phyloP scores from a whole-genome alignment of 208 protist species.

The Trypanosoma vivax region DNA sequence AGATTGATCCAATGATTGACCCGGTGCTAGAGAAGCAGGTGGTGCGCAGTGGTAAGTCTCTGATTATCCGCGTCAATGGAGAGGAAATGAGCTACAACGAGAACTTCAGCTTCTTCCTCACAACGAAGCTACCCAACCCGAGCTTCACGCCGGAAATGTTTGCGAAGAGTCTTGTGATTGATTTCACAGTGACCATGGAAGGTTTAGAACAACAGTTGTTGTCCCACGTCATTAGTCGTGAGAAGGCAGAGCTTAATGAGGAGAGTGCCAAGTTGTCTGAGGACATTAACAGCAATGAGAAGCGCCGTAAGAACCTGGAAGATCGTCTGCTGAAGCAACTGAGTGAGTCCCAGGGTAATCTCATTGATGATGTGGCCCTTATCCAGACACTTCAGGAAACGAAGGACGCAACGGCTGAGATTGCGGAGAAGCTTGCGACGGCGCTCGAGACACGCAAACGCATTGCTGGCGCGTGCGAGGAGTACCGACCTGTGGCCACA shows the following conservation, averaged over 20 bases:
- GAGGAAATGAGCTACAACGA: conserved; percentile 92
- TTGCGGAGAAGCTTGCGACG: conserved; percentile 94
- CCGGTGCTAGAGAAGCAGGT: conserved; percentile 97
- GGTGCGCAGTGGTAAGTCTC: conserved; percentile 65
- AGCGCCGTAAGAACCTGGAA: conserved; percentile 91
- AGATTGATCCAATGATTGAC: conserved; percentile 98
- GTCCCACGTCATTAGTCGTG: conserved; percentile 94
- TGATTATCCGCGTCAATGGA: conserved; percentile 90
- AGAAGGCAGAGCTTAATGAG: conserved; percentile 97
- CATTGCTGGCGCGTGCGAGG: conserved; percentile 94
- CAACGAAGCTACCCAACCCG: conserved; percentile 98
- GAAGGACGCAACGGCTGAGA: conserved; percentile 96
- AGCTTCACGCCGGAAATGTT: conserved; percentile 97
- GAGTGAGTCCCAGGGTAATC: conserved; percentile 89
- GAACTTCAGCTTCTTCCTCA: conserved; percentile 95
- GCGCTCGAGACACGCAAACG: conserved; percentile 94
- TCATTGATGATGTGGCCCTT: conserved; percentile 92
- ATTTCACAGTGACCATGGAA: conserved; percentile 99
- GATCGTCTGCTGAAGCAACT: conserved; percentile 94
- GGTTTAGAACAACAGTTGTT: conserved; percentile 96
- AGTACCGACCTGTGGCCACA: conserved; percentile 95
- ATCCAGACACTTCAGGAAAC: conserved; percentile 95
- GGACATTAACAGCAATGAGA: conserved; percentile 96
- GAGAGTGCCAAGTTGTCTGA: conserved; percentile 94
- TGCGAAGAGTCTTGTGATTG: conserved; percentile 97